A percentile compares a stretch with the other conserved stretches of the same genome.
Evolutionary conservation across 208 protist genomes (phyloP).

Genomic region (Wallacemonas sp.): DNA sequence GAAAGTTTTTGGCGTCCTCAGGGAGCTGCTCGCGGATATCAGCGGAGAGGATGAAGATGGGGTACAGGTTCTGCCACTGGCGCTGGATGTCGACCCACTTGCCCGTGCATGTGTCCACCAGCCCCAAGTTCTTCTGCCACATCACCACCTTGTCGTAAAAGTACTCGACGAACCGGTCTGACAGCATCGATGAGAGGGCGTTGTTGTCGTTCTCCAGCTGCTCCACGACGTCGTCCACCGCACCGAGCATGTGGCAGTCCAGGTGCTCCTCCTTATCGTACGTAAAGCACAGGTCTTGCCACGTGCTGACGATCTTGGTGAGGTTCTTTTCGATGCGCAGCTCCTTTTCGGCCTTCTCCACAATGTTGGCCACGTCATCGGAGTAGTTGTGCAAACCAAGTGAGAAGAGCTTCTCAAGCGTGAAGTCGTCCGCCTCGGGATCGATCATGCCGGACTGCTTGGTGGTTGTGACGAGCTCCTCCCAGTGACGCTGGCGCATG

Average conservation of each 20-base stretch:
- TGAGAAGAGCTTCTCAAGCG: slow-evolving; percentile 94
- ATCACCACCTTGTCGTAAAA: slow-evolving; percentile 95
- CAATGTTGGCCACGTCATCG: slow-evolving; percentile 96
- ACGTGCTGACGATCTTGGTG: slow-evolving; percentile 95
- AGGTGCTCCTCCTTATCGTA: slow-evolving; percentile 89
- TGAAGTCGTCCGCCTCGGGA: slow-evolving; percentile 91
- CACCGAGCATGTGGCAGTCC: slow-evolving; percentile 89
- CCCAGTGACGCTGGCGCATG: slow-evolving; percentile 97
- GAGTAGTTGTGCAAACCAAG: slow-evolving; percentile 97
- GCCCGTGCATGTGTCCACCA: slow-evolving; percentile 95
- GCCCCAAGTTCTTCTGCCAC: slow-evolving; percentile 96
- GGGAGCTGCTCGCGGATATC: slow-evolving; percentile 98
- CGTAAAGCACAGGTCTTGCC: slow-evolving; percentile 92
- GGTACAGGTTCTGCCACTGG: slow-evolving; percentile 97
- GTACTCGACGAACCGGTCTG: slow-evolving; percentile 95
- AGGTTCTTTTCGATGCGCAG: slow-evolving; percentile 97
- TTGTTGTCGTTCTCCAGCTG: slow-evolving; percentile 96
- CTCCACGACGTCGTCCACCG: slow-evolving; percentile 95
- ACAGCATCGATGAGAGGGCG: slow-evolving; percentile 96
- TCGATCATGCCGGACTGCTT: slow-evolving; percentile 90
- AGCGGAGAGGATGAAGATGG: slow-evolving; percentile 97
- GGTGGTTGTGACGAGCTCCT: slow-evolving; percentile 93
- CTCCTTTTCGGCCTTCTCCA: slow-evolving; percentile 97
- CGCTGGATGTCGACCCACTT: slow-evolving; percentile 97
- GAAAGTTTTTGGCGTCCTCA: slow-evolving; percentile 95